Base-by-base conservation (phyloP, 768 basidiomycete species). In the Suillus occidentalis region DNA sequence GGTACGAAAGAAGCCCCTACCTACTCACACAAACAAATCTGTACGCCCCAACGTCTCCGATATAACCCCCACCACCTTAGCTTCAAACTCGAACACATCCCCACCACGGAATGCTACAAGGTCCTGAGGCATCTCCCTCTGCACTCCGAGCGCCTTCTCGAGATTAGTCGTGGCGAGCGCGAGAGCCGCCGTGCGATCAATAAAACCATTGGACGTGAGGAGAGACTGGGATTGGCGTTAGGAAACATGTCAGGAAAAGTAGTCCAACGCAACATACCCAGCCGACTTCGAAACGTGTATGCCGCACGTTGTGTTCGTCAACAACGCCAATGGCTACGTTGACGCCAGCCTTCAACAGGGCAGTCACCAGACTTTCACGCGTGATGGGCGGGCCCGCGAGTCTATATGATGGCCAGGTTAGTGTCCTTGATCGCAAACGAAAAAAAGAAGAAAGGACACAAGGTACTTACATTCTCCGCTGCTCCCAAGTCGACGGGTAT, bases 321-420 rank as follows among this genome's bases (percentile, higher is more conserved):
- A 53, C 56, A 2, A 82, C 65, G 25, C 87, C 89, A 28, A 91
- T 71, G 0, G 81, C 89, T 8, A 90, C 85, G n/a, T 85, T 85
- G 3, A 95, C 87, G 7, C 86, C 85, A 39, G 87, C 81, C 6
- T 80, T 73, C 18, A 89, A 74, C 42, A 95, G 80, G 2, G 75
- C 80, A 6, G 81, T 80, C 7, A 90, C 74, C 0, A 86, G 76
- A 1, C 83, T 88, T 5, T 89, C 79, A n/a, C 79, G 76, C 7
- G 87, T 82, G 22, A 89, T 72, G 0, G 93, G 94, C 1, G 88
- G 88, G 1, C 94, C 92, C 28, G 90, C 85, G 42, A 87, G 74
- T 72, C 89, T 86, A 63, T 39, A 50, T 0, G 16, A 13, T 57
- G 2, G n/a, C 1, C 7, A 37, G 7, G 28, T 37, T 37, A 57